A percentile compares a stretch with the other conserved stretches of the same genome.
Evolutionary conservation across 768 basidiomycete genomes (phyloP).

Genomic region (Mycena galericulata): DNA sequence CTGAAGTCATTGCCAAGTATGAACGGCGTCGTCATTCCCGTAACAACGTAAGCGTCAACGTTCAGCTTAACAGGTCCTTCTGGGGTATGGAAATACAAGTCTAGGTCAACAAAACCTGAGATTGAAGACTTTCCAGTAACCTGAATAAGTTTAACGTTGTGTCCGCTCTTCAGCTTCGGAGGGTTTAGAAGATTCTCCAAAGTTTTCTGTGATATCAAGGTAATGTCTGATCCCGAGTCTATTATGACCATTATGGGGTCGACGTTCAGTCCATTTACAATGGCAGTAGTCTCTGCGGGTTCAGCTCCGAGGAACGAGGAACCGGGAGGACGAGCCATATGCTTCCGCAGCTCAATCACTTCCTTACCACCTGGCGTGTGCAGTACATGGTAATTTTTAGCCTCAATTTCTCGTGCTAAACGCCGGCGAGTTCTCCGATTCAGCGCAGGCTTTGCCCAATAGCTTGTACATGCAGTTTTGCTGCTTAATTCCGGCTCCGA

Average conservation of each 20-base stretch:
- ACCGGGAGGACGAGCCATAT: constrained; percentile 7
- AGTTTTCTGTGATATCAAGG: too few species aligned
- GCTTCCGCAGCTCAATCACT: neutral
- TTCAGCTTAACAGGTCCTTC: constrained; percentile 39
- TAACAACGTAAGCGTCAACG: constrained; percentile 45
- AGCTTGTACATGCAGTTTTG: neutral
- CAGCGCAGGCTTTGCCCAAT: neutral
- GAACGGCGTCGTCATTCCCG: constrained; percentile 44
- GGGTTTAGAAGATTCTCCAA: too few species aligned
- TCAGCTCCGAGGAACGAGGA: too few species aligned
- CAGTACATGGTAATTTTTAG: neutral
- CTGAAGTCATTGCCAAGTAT: constrained; percentile 49
- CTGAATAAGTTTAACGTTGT: too few species aligned
- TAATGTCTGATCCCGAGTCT: too few species aligned
- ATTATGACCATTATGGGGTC: too few species aligned
- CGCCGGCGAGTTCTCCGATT: neutral
- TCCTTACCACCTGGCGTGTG: neutral
- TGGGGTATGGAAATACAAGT: constrained; percentile 39
- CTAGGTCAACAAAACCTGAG: too few species aligned
- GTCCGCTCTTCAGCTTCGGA: too few species aligned
- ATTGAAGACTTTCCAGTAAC: too few species aligned
- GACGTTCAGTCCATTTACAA: too few species aligned
- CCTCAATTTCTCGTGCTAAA: too few species aligned
- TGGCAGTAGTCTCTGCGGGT: too few species aligned
- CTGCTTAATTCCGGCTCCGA: neutral